Percentiles rank a stretch among this genome's conserved stretches.
phyloP scores from a whole-genome alignment of 768 basidiomycete genomes.

The Pleurotus cornucopiae region DNA sequence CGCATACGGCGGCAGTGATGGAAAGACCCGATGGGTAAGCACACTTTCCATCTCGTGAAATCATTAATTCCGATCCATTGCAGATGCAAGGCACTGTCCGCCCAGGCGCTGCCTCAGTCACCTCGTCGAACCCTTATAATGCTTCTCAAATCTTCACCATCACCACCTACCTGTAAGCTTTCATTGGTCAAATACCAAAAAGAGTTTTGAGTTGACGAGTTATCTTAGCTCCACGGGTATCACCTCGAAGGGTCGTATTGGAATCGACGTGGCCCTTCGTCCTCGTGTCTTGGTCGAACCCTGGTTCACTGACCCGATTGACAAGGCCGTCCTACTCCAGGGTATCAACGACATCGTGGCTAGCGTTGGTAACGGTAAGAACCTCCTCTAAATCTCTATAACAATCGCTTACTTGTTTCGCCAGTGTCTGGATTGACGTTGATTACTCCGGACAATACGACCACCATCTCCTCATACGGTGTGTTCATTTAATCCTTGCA shows the following conservation, averaged over 20 bases:
- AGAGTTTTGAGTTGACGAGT: no score
- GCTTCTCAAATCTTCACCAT: constrained; percentile 56
- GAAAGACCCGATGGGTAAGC: constrained; percentile 45
- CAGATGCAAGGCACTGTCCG: constrained; percentile 62
- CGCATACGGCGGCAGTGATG: constrained; percentile 41
- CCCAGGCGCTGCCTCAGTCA: constrained; percentile 52
- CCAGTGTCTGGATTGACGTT: constrained; percentile 46
- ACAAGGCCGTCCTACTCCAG: constrained; percentile 46
- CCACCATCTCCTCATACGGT: constrained; percentile 51
- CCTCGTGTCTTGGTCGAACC: constrained; percentile 46
- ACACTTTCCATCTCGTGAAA: neutral
- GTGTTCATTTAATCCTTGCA: constrained; percentile 8
- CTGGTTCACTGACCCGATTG: constrained; percentile 56
- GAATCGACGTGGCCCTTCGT: constrained; percentile 48
- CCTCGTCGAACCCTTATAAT: constrained; percentile 48
- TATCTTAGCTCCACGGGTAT: constrained; percentile 37
- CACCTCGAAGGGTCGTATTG: constrained; percentile 59
- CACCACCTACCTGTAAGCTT: constrained; percentile 50
- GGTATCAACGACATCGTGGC: constrained; percentile 46
- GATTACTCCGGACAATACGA: constrained; percentile 59
- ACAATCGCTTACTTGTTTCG: neutral
- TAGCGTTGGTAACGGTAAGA: constrained; percentile 36
- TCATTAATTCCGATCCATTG: neutral
- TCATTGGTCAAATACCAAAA: neutral
- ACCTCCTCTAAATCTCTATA: neutral